Evolutionary conservation across 768 basidiomycete species (phyloP).

Genomic region (Xanthoconium purpureum): DNA sequence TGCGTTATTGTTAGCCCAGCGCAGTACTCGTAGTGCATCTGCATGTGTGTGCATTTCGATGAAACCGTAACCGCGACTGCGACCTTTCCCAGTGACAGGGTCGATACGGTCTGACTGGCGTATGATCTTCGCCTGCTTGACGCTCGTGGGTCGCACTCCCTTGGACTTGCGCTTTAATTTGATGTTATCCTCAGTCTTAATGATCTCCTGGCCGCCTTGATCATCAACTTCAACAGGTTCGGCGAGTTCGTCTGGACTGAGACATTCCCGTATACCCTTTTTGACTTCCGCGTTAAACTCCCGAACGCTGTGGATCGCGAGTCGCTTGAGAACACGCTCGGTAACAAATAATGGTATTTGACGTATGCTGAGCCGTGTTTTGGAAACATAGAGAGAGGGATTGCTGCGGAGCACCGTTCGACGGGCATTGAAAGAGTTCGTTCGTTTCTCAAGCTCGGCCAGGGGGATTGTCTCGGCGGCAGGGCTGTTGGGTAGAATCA

Average conservation of each 20-base stretch:
- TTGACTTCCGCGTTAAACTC: slow-evolving; percentile 80
- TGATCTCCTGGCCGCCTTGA: slow-evolving; percentile 26
- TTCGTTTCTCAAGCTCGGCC: slow-evolving; percentile 82
- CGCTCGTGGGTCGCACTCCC: slow-evolving; percentile 41
- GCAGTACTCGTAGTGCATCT: slow-evolving; percentile 84
- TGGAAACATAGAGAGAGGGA: slow-evolving; percentile 91
- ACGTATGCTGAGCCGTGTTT: slow-evolving; percentile 89
- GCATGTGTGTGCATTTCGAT: slow-evolving; percentile 85
- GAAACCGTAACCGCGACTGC: slow-evolving; percentile 94
- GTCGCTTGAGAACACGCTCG: slow-evolving; percentile 84
- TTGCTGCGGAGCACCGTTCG: slow-evolving; percentile 82
- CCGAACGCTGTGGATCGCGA: slow-evolving; percentile 77
- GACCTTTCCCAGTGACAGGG: slow-evolving; percentile 78
- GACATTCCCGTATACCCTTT: slow-evolving; percentile 49
- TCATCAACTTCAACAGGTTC: slow-evolving; percentile 37
- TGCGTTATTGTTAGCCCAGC: slow-evolving; percentile 93
- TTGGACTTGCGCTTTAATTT: slow-evolving; percentile 25
- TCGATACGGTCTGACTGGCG: slow-evolving; percentile 89
- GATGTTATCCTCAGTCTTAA: slow-evolving; percentile 22
- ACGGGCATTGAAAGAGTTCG: slow-evolving; percentile 82
- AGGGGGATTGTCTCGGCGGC: slow-evolving; percentile 68
- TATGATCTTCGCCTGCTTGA: slow-evolving; percentile 91
- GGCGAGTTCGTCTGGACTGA: slow-evolving; percentile 71
- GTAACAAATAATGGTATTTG: slow-evolving; percentile 89
- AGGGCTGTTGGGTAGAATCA: slow-evolving; percentile 85